Evolutionary conservation across 768 basidiomycete genomes (phyloP), one percentile per base, ranked within the genome.

Genomic region (Fistulinella prunicolor): DNA sequence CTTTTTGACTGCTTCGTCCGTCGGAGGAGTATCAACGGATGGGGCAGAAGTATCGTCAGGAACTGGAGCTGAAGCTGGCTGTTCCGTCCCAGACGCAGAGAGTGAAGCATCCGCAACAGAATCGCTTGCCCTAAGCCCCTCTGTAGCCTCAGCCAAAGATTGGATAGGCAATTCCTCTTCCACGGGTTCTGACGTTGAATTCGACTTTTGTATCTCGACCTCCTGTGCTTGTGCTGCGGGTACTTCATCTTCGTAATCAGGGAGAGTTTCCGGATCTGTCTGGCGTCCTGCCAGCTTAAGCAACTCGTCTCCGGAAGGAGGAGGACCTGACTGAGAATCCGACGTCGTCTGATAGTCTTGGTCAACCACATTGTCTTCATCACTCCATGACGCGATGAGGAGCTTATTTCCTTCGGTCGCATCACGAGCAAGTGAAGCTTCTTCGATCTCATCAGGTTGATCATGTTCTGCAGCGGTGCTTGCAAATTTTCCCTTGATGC

Each of bases 181-280:
- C 5, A 3, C 40, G 22, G 38, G 23, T 42, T 16, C 38, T 24
- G 42, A 6, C 10, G 23, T 12, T 20, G 13, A 9, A 39, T 51
- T 56, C 3, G 48, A 44, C 21, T 48, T 54, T 8, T 43, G 52
- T 51, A 10, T 17, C n/a, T 53, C 36, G 0, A 17, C 38, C 23
- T 38, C 39, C 7, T 42, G 50, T 7, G 38, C 30, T 24, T 62
- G 59, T 13, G 55, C 45, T 41, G 54, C 46, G 6, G 51, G 35
- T 37, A 6, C 10, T 28, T 71, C 73, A n/a, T 81, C 82, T 39
- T 83, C 80, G 53, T 79, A 86, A 53, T 83, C 82, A 8, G 78
- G 69, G 21, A 86, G 73, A 0, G 51, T 61, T 21, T 74, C 70
- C 1, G 62, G 71, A 24, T 63, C 70, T 24, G 63, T 51, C 42